Evolutionary conservation across 208 protist species (phyloP).

Genomic region (Tritrichomonas foetus): DNA sequence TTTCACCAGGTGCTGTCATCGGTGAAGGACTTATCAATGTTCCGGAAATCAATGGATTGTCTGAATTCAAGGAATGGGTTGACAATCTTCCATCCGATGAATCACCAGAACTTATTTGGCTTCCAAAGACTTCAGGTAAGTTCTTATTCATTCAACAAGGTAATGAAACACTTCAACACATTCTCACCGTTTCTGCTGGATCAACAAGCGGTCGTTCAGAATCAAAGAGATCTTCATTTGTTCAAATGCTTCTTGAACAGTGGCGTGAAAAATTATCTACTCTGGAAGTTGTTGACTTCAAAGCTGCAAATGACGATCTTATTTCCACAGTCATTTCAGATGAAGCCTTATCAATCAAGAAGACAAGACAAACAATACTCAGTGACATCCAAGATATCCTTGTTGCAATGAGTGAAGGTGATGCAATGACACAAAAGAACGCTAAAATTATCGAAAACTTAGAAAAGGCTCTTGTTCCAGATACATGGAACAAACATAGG

Average conservation of each 20-base stretch:
- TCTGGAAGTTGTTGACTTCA: background rate
- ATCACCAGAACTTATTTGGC: background rate
- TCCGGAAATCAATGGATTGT: background rate
- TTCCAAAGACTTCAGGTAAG: background rate
- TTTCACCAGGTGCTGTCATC: background rate
- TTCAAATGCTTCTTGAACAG: background rate
- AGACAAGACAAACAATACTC: background rate
- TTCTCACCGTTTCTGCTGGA: background rate
- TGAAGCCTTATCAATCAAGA: background rate
- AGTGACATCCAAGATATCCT: background rate
- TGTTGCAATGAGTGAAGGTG: background rate
- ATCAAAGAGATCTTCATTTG: background rate
- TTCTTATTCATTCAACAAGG: conserved; percentile 20
- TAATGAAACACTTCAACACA: background rate
- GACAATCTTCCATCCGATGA: background rate
- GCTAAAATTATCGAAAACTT: background rate
- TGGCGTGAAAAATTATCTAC: background rate
- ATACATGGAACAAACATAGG: background rate
- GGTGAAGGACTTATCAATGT: background rate
- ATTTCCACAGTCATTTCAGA: background rate
- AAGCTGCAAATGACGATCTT: background rate
- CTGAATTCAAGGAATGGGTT: conserved; percentile 22
- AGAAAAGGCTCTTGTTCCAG: background rate
- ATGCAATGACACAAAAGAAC: background rate
- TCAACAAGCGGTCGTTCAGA: background rate